A percentile compares a stretch with the other conserved stretches of the same genome.
These are phyloP conservation scores for Ceratobasidium sp. DNA, from an alignment of 1,284 basidiomycete species.

Conservation along the genomic window DNA sequence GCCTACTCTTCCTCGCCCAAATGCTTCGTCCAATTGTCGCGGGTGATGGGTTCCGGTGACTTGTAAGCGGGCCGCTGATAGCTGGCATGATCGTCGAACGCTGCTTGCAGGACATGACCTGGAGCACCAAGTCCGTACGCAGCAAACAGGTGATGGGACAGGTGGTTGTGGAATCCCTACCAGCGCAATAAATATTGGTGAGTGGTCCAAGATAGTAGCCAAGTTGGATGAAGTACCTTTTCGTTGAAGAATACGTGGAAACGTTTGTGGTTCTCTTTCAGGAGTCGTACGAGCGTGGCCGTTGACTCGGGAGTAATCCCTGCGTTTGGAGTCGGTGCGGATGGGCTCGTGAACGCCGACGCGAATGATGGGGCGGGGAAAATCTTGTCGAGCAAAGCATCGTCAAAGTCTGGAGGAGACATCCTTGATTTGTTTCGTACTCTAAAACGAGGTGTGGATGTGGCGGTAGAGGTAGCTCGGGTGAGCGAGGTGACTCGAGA, in stretches of 20 bases:
- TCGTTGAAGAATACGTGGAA: constrained; percentile 70
- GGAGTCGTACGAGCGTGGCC: constrained; percentile 52
- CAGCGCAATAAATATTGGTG: neutral
- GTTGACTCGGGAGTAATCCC: constrained; percentile 60
- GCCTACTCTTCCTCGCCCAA: constrained; percentile 37
- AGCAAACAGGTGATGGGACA: constrained; percentile 39
- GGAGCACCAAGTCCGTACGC: constrained; percentile 35
- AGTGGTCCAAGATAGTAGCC: constrained; percentile 20
- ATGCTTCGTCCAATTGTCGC: constrained; percentile 37
- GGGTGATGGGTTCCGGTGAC: constrained; percentile 31
- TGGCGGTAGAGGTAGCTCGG: neutral
- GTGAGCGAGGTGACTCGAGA: neutral
- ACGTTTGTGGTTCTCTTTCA: constrained; percentile 63
- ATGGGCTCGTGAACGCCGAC: constrained; percentile 46
- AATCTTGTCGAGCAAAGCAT: constrained; percentile 44
- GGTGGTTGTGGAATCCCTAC: constrained; percentile 37
- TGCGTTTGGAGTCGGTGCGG: constrained; percentile 52
- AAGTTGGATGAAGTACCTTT: constrained; percentile 63
- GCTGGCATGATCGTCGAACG: constrained; percentile 30
- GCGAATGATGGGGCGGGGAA: constrained; percentile 52
- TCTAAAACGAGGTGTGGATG: neutral
- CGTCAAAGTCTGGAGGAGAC: constrained; percentile 20
- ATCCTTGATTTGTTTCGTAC: neutral
- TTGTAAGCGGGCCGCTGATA: constrained; percentile 30
- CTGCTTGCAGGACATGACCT: constrained; percentile 28